A percentile compares a stretch with the other conserved stretches of the same genome.
Evolutionary conservation across 306 rosid species (phyloP).

Genomic region (Begonia loranthoides): DNA sequence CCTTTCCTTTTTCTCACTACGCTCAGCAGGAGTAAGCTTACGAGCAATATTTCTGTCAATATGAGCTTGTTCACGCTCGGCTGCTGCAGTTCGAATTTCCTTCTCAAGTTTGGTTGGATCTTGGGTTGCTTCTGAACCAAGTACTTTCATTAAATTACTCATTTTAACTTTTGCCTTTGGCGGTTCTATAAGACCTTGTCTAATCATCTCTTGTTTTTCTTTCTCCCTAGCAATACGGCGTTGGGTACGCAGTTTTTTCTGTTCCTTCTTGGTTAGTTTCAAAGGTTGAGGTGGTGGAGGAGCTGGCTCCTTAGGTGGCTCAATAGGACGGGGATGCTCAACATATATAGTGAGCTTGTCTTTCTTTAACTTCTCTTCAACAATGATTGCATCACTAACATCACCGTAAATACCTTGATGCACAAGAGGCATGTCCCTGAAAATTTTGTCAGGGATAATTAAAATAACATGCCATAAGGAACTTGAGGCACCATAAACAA

Average conservation of each 20-base stretch:
- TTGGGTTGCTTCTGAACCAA: constrained; percentile 96
- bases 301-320: constrained; percentile 91
- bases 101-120: constrained; percentile 92
- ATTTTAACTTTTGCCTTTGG: constrained; percentile 92
- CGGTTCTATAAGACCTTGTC: constrained; percentile 92
- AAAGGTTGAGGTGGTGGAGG: constrained; percentile 99
- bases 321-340: constrained; percentile 94
- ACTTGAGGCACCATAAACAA: background rate
- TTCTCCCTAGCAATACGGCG: constrained; percentile 83
- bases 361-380: constrained; percentile 40
- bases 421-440: constrained; percentile 66
- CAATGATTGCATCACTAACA: constrained; percentile 22
- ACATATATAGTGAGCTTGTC: constrained; percentile 69
- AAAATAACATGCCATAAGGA: background rate
- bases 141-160: constrained; percentile 89
- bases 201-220: constrained; percentile 89
- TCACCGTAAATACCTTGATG: constrained; percentile 52
- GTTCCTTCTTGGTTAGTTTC: constrained; percentile 88
- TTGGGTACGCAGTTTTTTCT: constrained; percentile 91
- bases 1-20: constrained; percentile 86
- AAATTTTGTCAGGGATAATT: constrained; percentile 8
- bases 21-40: constrained; percentile 93
- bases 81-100: constrained; percentile 92
- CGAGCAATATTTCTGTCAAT: constrained; percentile 93
- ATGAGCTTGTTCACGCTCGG: constrained; percentile 98